Base-by-base conservation (phyloP, 2,329 filamentous ascomycete species). In the Escovopsis sp. region DNA sequence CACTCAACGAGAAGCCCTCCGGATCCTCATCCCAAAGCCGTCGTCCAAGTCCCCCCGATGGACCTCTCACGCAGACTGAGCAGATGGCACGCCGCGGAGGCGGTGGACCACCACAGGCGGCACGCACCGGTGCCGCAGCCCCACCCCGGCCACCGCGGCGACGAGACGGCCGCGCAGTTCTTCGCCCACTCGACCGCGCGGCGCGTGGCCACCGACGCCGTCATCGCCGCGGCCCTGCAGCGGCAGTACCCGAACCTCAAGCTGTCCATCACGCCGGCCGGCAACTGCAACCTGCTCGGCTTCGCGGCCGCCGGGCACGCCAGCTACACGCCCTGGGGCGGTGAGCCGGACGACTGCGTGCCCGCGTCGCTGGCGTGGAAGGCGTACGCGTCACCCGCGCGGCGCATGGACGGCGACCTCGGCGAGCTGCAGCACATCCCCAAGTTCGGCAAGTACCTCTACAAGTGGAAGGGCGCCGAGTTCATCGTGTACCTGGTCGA, bases 401-500 rank as follows among this genome's bases (percentile, higher is more conserved):
- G 62, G 3, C 64, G 67, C n/a, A 52, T 65, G 42, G 57, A 63
- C 39, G 64, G 62, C 16, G 53, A 50, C 41, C 47, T 47, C 3
- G 66, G 66, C 11, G 45, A 45, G 3, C 48, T 70, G 15, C 55
- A 42, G 2, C 52, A 58, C 32, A 40, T 47, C 6, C 42, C 62
- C 10, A 43, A 55, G 24, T 68, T 64, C 46, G 62, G 56, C 47
- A 66, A 66, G 51, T 68, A 63, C 46, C 40, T 61, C 16, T 68
- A 66, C 52, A 52, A 50, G 34, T 69, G 65, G 65, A 43, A 55
- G n/a, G 55, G 45, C 30, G 39, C 55, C 7, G 62, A 68, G 27
- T 68, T 68, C 49, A 56, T 67, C 42, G 44, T 70, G 36, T 70
- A 69, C 49, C 38, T 65, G 5, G 56, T 59, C 36, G 58, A 64